Evolutionary conservation across 345 rosid species (phyloP).

Genomic region (Eucalyptus lansdowneana): DNA sequence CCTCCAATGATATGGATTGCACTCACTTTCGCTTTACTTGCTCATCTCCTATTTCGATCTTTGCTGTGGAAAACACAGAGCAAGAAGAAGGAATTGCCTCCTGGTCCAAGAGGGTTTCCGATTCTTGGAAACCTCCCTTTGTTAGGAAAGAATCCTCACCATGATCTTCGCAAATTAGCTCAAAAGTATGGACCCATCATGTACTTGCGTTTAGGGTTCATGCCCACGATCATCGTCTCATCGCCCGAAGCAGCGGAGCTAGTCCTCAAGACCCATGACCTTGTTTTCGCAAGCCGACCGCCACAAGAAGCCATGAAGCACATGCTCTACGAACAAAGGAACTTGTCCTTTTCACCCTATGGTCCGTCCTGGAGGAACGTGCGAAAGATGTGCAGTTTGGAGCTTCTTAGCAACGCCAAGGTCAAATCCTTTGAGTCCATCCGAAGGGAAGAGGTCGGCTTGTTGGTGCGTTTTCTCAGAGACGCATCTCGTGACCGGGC

Average conservation of each 20-base stretch:
- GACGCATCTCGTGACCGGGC: neutral
- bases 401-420: constrained; percentile 21
- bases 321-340: constrained; percentile 8
- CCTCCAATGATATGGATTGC: neutral
- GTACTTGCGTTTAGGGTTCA: constrained; percentile 18
- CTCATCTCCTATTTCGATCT: neutral
- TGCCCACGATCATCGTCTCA: constrained; percentile 18
- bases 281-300: constrained; percentile 25
- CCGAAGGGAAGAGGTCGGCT: constrained; percentile 20
- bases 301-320: neutral
- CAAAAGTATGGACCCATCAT: constrained; percentile 27
- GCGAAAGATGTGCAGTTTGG: constrained; percentile 31
- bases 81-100: constrained; percentile 21
- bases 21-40: neutral
- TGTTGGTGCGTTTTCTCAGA: constrained; percentile 8
- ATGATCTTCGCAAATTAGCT: constrained; percentile 11
- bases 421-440: constrained; percentile 8
- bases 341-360: constrained; percentile 1
- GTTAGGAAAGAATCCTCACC: constrained; percentile 25
- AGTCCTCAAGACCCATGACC: constrained; percentile 30
- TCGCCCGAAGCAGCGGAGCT: constrained; percentile 26
- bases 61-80: constrained; percentile 8
- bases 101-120: constrained; percentile 31
- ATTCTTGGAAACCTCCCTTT: constrained; percentile 22
- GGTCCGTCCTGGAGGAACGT: constrained; percentile 29